phyloP scores from a whole-genome alignment of 2,329 filamentous ascomycete species.

The Xylaria sp. region DNA sequence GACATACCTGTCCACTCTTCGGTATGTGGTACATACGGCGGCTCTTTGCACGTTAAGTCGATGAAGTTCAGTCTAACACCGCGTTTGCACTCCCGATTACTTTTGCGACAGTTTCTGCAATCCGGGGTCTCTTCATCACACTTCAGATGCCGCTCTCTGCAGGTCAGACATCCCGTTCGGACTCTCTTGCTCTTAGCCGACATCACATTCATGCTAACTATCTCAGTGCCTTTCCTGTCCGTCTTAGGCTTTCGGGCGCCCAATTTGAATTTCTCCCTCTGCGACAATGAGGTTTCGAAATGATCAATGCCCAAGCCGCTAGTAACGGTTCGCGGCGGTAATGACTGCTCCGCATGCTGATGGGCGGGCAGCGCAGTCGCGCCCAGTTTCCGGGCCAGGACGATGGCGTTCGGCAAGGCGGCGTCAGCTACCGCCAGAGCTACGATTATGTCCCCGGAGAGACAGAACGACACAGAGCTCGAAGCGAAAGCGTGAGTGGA shows the following conservation, averaged over 20 bases:
- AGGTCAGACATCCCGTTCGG: constrained; percentile 90
- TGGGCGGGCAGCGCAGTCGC: constrained; percentile 48
- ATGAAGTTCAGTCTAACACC: constrained; percentile 92
- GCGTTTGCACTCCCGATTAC: constrained; percentile 84
- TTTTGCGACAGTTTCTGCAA: constrained; percentile 86
- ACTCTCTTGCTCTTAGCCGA: constrained; percentile 80
- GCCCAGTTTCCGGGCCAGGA: constrained; percentile 51
- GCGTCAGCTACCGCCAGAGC: constrained; percentile 52
- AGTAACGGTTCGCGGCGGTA: constrained; percentile 47
- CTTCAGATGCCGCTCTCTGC: constrained; percentile 88
- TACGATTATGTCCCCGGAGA: constrained; percentile 45
- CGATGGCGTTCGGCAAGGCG: constrained; percentile 47
- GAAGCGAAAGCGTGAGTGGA: constrained; percentile 19
- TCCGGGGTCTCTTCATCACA: constrained; percentile 79
- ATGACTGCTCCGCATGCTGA: constrained; percentile 48
- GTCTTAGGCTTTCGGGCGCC: constrained; percentile 33
- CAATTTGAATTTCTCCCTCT: constrained; percentile 43
- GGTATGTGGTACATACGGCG: constrained; percentile 69
- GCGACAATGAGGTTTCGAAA: constrained; percentile 43
- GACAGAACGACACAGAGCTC: constrained; percentile 26
- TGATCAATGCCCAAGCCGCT: constrained; percentile 44
- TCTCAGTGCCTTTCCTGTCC: constrained; percentile 40
- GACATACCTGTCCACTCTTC: constrained; percentile 71
- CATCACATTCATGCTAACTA: constrained; percentile 41
- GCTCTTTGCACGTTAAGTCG: constrained; percentile 78